Evolutionary conservation across 495 filamentous ascomycete species (phyloP), one percentile per base, ranked within the genome.

Genomic region (Xylaria bambusicola): DNA sequence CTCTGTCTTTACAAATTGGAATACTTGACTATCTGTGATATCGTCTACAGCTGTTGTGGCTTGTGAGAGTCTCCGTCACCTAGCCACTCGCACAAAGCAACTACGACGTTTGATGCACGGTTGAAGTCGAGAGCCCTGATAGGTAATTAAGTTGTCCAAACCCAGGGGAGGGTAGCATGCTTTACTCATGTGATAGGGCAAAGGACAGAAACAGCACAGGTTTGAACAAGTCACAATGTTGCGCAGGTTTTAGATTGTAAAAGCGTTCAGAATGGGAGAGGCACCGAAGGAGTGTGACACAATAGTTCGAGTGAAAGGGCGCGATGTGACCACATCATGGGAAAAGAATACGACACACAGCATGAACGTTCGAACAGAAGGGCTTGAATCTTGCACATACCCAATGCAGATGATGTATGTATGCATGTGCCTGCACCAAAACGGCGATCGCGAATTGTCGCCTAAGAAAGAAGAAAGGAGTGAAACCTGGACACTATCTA

Each of bases 401-500:
- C 12, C 27, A 8, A 23, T 3, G 6, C 8, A 35, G 20, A 44
- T 29, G 38, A 15, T 23, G 23, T 24, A 15, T 17, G 5, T 9
- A 15, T 27, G 26, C 17, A 45, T 9, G 8, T 23, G 23, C 42
- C 6, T 6, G 24, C 10, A 47, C 3, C 6, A 46, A 24, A 23
- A 49, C 23, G 26, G 24, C 38, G 53, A 51, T 58, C 56, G 56
- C 56, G 48, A 58, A 51, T 4, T 58, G 18, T 48, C 46, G 45
- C 56, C 46, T 58, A 6, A 20, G 35, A 33, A 33, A 10, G 29
- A 33, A 33, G 35, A 31, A 23, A 42, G 4, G 38, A 12, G 23
- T n/a, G n/a, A n/a, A 6, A n/a, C n/a, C n/a, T n/a, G n/a, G n/a
- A n/a, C n/a, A n/a, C n/a, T n/a, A n/a, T n/a, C 38, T 24, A 18